These are phyloP conservation scores for Amanita phalloides DNA, from an alignment of 768 basidiomycete species.

Conservation along the genomic window DNA sequence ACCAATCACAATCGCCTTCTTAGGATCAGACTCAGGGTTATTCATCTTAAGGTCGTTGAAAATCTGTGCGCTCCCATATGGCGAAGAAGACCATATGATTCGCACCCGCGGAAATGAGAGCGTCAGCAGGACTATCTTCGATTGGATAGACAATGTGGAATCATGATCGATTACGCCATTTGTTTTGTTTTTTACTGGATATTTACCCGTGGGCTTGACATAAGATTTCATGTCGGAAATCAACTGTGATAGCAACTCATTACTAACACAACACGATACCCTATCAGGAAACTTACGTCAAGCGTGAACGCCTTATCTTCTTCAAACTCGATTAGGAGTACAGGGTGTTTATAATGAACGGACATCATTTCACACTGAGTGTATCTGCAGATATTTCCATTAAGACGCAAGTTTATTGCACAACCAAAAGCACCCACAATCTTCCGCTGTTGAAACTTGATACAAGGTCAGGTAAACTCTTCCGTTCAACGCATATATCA, in stretches of 20 bases:
- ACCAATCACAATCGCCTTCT: constrained; percentile 69
- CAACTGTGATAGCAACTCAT: constrained; percentile 24
- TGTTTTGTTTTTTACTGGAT: constrained; percentile 39
- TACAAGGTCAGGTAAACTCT: constrained; percentile 89
- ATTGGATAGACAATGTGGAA: constrained; percentile 56
- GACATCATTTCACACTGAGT: constrained; percentile 98
- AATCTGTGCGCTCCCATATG: constrained; percentile 84
- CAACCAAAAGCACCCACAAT: constrained; percentile 46
- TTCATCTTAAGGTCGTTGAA: constrained; percentile 85
- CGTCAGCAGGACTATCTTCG: constrained; percentile 86
- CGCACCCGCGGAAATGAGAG: constrained; percentile 86
- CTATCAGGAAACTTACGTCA: constrained; percentile 38
- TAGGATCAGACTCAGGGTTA: constrained; percentile 70
- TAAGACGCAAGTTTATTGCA: not conserved
- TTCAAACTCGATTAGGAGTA: constrained; percentile 94
- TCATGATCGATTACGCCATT: constrained; percentile 13
- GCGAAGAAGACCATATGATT: constrained; percentile 96
- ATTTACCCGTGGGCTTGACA: constrained; percentile 49
- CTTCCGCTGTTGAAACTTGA: constrained; percentile 90
- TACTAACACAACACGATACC: not conserved
- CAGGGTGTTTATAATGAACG: constrained; percentile 87
- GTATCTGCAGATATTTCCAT: constrained; percentile 44
- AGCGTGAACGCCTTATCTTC: constrained; percentile 93
- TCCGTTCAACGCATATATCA: constrained; percentile 92
- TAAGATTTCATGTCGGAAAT: constrained; percentile 60